Percentiles rank a stretch among this genome's conserved stretches.
Conservation (phyloP, 148 eudicot species). For the Cornus suecica region DNA sequence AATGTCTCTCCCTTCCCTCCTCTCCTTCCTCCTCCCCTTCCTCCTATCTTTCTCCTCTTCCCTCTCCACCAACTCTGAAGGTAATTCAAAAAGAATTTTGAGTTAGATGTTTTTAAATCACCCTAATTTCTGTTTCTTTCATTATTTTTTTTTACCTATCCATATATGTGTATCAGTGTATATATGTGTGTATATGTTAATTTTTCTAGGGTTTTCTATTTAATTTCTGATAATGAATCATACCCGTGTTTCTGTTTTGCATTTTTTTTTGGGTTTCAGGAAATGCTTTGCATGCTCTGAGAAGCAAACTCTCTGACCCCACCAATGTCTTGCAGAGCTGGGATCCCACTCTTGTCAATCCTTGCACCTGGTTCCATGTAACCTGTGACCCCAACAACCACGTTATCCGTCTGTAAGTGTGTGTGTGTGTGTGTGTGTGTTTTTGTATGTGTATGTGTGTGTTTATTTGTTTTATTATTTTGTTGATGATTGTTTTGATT, state of each 20-base stretch:
- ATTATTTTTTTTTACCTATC: background rate
- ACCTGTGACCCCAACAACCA: conserved; percentile 36
- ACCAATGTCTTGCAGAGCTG: conserved; percentile 45
- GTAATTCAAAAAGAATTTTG: conserved; percentile 15
- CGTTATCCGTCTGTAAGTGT: conserved; percentile 41
- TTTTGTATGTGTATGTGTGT: too few species aligned
- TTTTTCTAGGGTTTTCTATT: conserved; percentile 4
- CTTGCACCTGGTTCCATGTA: conserved; percentile 56
- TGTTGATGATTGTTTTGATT: background rate
- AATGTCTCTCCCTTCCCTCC: conserved; percentile 20
- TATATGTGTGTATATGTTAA: too few species aligned
- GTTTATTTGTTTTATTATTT: background rate
- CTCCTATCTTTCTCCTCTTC: conserved; percentile 26
- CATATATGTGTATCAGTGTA: too few species aligned
- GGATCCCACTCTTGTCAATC: conserved; percentile 54
- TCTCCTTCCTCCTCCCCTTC: conserved; percentile 26
- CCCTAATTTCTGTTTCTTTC: background rate
- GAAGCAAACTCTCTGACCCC: conserved; percentile 42
- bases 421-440: background rate
- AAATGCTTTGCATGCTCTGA: conserved; percentile 45
- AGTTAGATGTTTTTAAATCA: background rate
- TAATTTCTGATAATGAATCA: conserved; percentile 1
- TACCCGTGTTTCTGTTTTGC: background rate
- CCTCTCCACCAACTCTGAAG: conserved; percentile 48
- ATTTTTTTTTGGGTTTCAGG: conserved; percentile 25